Evolutionary conservation across 345 rosid genomes (phyloP), one percentile per base, ranked within the genome.

Genomic region (Lepidium didymum): DNA sequence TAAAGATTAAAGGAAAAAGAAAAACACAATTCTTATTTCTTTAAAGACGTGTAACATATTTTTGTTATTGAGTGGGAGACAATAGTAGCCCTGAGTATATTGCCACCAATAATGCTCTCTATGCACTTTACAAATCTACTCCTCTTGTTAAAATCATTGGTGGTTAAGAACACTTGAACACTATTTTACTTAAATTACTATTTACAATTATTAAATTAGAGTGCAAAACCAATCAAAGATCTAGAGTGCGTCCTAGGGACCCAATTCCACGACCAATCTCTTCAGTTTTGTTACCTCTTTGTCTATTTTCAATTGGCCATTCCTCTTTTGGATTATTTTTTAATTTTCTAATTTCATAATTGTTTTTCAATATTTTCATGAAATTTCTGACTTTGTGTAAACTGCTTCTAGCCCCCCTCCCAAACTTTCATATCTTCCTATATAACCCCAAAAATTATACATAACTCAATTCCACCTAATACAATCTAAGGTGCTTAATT

Each of bases 101-200:
- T 37, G 15, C 73, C 73, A 68, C 66, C 58, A 68, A 49, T 58
- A 37, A 47, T 68, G 49, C 56, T 36, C 56, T 10, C 63, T 8
- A 41, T 53, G 41, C 18, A 66, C 53, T 19, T 13, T 43, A 4
- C 16, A 55, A 23, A 33, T 67, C 23, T 7, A 67, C 63, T 55
- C 62, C 19, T 67, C 23, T 10, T 10, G 56, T 36, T 36, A 23
- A 27, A 46, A 46, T 68, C 15, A 68, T 68, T 57, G 57, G 33
- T 25, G 64, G 41, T 40, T 57, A 56, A 36, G 12, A 41, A 40
- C 11, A 10, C 31, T 31, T 29, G 44, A 57, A 42, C 23, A 56
- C 6, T 19, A 7, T 3, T 10, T 14, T 27, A 59, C 14, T 46
- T 9, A 27, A 34, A 55, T 6, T 6, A 13, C 15, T 34, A 36